Percentiles rank a stretch among this genome's conserved stretches.
These are phyloP conservation scores for Leersia perrieri DNA, from an alignment of 176 grass and related monocot genomes.

Conservation along the genomic window DNA sequence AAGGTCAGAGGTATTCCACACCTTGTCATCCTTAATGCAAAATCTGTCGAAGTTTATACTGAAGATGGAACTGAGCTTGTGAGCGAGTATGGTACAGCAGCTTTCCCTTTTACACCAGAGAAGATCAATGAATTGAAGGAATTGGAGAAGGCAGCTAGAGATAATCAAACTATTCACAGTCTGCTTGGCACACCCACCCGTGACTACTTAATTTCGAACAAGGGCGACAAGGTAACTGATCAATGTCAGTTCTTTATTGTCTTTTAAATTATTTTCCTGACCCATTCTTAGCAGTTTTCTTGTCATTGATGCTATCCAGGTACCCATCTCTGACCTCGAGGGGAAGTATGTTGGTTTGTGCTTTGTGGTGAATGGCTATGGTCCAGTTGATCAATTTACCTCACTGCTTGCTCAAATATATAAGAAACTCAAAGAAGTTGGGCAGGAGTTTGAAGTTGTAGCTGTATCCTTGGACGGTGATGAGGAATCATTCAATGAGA, in stretches of 20 bases:
- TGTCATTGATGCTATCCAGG: constrained; percentile 40
- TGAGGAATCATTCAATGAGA: constrained; percentile 41
- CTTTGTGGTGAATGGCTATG: constrained; percentile 46
- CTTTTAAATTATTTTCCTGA: constrained; percentile 7
- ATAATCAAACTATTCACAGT: constrained; percentile 60
- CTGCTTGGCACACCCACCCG: constrained; percentile 50
- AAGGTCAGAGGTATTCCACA: constrained; percentile 56
- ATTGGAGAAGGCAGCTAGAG: constrained; percentile 57
- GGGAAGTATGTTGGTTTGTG: constrained; percentile 69
- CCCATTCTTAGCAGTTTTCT: constrained; percentile 17
- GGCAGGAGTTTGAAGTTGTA: constrained; percentile 72
- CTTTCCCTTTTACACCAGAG: constrained; percentile 68
- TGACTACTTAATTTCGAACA: constrained; percentile 64
- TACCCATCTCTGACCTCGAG: constrained; percentile 72
- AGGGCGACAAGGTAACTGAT: constrained; percentile 59
- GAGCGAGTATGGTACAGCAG: constrained; percentile 52
- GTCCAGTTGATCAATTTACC: constrained; percentile 54
- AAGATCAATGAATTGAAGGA: constrained; percentile 60
- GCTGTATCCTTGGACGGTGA: constrained; percentile 53
- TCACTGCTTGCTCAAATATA: constrained; percentile 55
- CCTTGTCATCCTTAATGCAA: constrained; percentile 57
- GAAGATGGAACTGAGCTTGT: constrained; percentile 45
- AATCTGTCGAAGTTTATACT: constrained; percentile 50
- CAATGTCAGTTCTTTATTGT: constrained; percentile 9
- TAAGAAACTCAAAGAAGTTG: constrained; percentile 67